Conservation (phyloP, 106 monocot species). For the Platanthera guangdongensis region DNA sequence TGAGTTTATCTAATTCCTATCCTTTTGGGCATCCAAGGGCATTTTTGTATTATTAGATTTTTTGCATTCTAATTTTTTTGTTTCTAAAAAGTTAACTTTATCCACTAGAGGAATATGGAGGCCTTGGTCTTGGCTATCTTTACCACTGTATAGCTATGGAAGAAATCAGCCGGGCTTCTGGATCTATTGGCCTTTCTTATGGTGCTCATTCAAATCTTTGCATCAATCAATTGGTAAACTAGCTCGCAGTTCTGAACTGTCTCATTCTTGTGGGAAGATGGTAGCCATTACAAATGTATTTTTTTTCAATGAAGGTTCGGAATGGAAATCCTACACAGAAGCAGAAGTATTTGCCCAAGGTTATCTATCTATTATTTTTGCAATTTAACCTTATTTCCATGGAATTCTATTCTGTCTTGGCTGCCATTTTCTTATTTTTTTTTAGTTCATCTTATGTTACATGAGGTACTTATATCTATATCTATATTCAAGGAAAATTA, state of each 20-base stretch:
- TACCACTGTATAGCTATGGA: constrained; percentile 99
- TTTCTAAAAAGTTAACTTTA: not conserved
- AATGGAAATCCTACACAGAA: constrained; percentile 72
- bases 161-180: constrained; percentile 93
- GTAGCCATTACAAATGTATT: not conserved
- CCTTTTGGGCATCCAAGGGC: not conserved
- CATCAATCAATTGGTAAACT: constrained; percentile 89
- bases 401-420: not conserved
- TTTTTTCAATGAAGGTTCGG: constrained; percentile 46
- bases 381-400: not conserved
- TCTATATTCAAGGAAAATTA: no score
- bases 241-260: not conserved
- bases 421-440: not conserved
- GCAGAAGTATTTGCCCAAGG: constrained; percentile 88
- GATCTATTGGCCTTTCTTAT: constrained; percentile 92
- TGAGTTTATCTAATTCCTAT: not conserved
- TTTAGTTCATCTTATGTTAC: no score
- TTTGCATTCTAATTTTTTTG: not conserved
- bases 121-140: constrained; percentile 89
- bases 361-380: constrained; percentile 15
- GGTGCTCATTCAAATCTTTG: constrained; percentile 99
- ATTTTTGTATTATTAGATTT: not conserved
- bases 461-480: no score
- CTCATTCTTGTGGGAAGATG: not conserved
- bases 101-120: constrained; percentile 84